Percentiles rank a stretch among this genome's conserved stretches.
Conservation (phyloP, 306 rosid species). For the Crataegus laevigata region DNA sequence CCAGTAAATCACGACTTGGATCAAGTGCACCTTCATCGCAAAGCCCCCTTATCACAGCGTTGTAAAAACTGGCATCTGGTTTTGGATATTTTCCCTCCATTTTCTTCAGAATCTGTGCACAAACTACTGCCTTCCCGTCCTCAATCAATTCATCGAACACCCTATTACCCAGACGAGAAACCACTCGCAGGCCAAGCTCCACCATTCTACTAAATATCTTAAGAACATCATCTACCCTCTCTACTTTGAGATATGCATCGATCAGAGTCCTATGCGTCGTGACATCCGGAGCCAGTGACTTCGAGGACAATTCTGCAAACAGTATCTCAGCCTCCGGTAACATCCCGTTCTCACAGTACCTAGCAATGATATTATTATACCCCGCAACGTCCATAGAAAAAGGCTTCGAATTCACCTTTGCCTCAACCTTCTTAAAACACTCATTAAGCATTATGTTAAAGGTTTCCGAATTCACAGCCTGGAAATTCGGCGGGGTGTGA, state of each 20-base stretch:
- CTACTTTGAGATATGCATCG: constrained; percentile 59
- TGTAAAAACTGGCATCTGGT: constrained; percentile 80
- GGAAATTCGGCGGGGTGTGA: constrained; percentile 77
- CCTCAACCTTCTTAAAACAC: constrained; percentile 79
- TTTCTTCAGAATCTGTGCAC: constrained; percentile 68
- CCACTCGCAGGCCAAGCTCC: constrained; percentile 74
- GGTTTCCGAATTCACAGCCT: constrained; percentile 82
- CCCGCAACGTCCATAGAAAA: constrained; percentile 93
- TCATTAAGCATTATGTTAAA: constrained; percentile 80
- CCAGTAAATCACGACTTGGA: constrained; percentile 43
- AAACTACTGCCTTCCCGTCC: constrained; percentile 56
- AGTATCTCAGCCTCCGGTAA: constrained; percentile 55
- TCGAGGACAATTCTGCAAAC: constrained; percentile 63
- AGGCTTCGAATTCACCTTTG: constrained; percentile 59
- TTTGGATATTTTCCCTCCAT: constrained; percentile 91
- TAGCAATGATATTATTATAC: constrained; percentile 67
- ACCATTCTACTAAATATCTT: constrained; percentile 69
- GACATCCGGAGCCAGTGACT: constrained; percentile 76
- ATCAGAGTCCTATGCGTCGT: constrained; percentile 66
- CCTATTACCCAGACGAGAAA: constrained; percentile 61
- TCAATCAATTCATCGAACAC: constrained; percentile 67
- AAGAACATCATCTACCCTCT: constrained; percentile 65
- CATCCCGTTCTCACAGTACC: constrained; percentile 74
- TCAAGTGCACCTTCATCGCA: constrained; percentile 56
- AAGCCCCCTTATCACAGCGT: constrained; percentile 78